A percentile compares a stretch with the other conserved stretches of the same genome.
Evolutionary conservation across 164 flowering plant genomes (phyloP).

Genomic region (Aristolochia californica): DNA sequence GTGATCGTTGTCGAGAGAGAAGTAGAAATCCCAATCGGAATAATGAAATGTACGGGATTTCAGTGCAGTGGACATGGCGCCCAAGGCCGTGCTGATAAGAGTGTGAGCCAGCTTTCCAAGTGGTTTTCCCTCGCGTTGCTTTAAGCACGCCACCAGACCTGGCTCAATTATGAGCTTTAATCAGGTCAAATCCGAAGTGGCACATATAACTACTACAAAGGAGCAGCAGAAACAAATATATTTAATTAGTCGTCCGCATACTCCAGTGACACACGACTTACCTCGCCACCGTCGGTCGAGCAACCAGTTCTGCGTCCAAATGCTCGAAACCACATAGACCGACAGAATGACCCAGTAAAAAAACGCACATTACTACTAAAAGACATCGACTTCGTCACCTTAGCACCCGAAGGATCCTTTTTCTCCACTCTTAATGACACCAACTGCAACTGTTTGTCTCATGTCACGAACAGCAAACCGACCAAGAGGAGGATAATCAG

Average conservation of each 20-base stretch:
- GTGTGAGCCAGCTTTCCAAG: no score
- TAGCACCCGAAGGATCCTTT: conserved; percentile 17
- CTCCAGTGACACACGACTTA: background rate
- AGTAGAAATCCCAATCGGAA: no score
- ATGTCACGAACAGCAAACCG: conserved; percentile 19
- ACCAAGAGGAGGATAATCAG: conserved; percentile 17
- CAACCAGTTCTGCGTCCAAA: conserved; percentile 10
- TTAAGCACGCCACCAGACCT: no score
- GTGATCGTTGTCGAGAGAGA: no score
- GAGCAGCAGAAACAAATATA: no score
- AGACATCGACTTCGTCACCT: conserved; percentile 15
- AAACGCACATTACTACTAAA: background rate
- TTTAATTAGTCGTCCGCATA: no score
- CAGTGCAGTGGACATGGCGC: no score
- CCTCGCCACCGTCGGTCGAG: conserved; percentile 13
- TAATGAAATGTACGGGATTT: no score
- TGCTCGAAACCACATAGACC: background rate
- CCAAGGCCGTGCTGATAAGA: no score
- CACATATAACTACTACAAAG: background rate
- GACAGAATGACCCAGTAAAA: background rate
- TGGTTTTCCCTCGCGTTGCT: no score
- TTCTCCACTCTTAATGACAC: conserved; percentile 17
- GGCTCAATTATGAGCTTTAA: no score
- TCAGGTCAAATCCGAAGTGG: background rate
- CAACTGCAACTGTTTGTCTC: conserved; percentile 17